A percentile compares a stretch with the other conserved stretches of the same genome.
Conservation (phyloP, 768 basidiomycete species). For the Suillus hirtellus region DNA sequence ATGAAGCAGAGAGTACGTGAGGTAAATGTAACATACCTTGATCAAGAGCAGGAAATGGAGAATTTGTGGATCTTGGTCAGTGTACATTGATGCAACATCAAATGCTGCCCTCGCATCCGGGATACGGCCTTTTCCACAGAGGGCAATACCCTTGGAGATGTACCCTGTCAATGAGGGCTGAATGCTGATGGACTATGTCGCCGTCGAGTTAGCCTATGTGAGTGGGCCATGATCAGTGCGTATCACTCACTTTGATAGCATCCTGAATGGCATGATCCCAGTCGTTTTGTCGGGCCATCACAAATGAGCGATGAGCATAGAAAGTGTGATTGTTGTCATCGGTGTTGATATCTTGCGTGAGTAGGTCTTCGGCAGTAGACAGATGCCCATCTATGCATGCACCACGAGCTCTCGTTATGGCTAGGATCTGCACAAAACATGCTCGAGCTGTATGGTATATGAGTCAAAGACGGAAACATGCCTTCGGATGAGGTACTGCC, state of each 20-base stretch:
- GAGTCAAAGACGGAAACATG: background rate
- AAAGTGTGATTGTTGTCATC: background rate
- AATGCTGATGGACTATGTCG: background rate
- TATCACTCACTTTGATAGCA: background rate
- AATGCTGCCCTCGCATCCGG: background rate
- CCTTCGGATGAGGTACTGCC: background rate
- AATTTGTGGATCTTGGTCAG: background rate
- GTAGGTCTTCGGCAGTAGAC: background rate
- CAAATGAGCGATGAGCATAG: background rate
- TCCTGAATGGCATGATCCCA: background rate
- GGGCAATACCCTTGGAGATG: background rate
- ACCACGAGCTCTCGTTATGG: background rate
- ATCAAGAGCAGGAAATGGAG: too few species aligned
- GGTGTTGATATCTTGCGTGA: background rate
- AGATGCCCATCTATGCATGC: background rate
- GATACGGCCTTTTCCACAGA: background rate
- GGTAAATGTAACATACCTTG: too few species aligned
- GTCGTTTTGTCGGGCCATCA: background rate
- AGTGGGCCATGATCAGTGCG: background rate
- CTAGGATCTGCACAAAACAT: background rate
- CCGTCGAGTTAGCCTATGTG: background rate
- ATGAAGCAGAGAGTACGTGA: too few species aligned
- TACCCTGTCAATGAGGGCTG: background rate
- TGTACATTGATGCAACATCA: background rate
- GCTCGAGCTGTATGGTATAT: background rate